Conservation (phyloP, 495 filamentous ascomycete species). For the Trichoderma erinaceum region DNA sequence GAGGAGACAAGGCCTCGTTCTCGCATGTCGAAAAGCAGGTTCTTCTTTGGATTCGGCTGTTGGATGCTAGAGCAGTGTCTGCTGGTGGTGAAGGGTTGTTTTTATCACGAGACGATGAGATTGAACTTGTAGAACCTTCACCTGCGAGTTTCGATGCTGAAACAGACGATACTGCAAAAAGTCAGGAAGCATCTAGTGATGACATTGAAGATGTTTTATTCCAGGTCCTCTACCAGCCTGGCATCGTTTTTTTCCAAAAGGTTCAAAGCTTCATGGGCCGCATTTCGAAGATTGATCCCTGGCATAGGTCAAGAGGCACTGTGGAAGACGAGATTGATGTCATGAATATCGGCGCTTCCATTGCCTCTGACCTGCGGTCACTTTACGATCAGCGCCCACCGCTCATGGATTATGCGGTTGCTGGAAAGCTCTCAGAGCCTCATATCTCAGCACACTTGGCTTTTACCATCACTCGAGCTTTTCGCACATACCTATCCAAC, state of each 20-base stretch:
- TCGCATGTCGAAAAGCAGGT: constrained; percentile 25
- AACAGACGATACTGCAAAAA: constrained; percentile 16
- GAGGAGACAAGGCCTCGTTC: constrained; percentile 22
- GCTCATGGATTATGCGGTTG: constrained; percentile 38
- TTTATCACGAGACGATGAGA: constrained; percentile 27
- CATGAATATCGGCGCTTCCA: constrained; percentile 31
- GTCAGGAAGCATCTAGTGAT: constrained; percentile 16
- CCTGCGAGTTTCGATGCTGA: constrained; percentile 20
- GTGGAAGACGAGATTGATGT: constrained; percentile 36
- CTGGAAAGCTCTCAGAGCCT: constrained; percentile 32
- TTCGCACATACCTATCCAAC: constrained; percentile 37
- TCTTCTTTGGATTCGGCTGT: constrained; percentile 33
- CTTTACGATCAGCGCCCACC: constrained; percentile 34
- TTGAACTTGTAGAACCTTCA: constrained; percentile 20
- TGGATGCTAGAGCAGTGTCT: constrained; percentile 34
- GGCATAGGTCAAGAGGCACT: constrained; percentile 33
- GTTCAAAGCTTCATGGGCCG: constrained; percentile 33
- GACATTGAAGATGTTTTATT: constrained; percentile 31
- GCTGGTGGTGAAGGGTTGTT: constrained; percentile 37
- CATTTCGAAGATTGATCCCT: constrained; percentile 31
- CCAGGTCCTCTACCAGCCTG: constrained; percentile 28
- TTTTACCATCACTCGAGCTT: constrained; percentile 32
- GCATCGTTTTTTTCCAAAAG: constrained; percentile 33
- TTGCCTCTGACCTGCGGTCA: constrained; percentile 31
- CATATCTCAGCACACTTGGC: constrained; percentile 34